Percentiles rank a stretch among this genome's conserved stretches.
phyloP scores from a whole-genome alignment of 2,329 filamentous ascomycete species.

The Talaromyces sp. region DNA sequence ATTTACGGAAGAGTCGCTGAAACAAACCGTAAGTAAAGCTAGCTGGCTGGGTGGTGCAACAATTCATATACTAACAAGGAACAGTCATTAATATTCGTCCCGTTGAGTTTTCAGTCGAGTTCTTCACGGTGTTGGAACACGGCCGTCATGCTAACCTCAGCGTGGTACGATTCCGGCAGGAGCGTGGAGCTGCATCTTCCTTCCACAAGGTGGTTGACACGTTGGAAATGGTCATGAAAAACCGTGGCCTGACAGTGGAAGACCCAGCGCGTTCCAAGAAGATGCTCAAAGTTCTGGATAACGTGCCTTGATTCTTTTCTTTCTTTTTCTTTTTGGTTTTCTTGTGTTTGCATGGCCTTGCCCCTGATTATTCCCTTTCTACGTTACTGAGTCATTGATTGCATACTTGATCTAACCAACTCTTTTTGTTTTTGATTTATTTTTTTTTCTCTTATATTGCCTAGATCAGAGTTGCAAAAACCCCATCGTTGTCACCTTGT shows the following conservation, averaged over 20 bases:
- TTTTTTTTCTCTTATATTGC: not conserved
- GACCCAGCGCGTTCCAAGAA: constrained; percentile 63
- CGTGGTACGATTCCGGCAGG: constrained; percentile 81
- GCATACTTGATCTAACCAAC: not conserved
- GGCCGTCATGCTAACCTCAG: constrained; percentile 70
- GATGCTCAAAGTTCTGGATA: constrained; percentile 49
- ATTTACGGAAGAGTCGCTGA: constrained; percentile 73
- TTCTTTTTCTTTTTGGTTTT: not conserved
- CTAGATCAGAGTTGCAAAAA: not conserved
- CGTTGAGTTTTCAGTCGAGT: constrained; percentile 79
- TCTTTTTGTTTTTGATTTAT: not conserved
- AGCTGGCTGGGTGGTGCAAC: not conserved
- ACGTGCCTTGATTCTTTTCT: not conserved
- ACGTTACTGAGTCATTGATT: not conserved
- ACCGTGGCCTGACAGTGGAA: constrained; percentile 61
- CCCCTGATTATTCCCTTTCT: not conserved
- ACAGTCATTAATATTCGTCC: constrained; percentile 75
- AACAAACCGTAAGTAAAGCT: constrained; percentile 63
- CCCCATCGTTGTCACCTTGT: not conserved
- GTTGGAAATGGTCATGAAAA: constrained; percentile 62
- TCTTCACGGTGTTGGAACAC: constrained; percentile 85
- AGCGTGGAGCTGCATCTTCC: constrained; percentile 83
- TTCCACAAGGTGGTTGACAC: constrained; percentile 80
- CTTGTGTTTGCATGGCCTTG: not conserved
- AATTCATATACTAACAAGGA: constrained; percentile 13